These are phyloP conservation scores for Hypoxylon perforatum DNA, from an alignment of 495 filamentous ascomycete genomes.

Conservation along the genomic window DNA sequence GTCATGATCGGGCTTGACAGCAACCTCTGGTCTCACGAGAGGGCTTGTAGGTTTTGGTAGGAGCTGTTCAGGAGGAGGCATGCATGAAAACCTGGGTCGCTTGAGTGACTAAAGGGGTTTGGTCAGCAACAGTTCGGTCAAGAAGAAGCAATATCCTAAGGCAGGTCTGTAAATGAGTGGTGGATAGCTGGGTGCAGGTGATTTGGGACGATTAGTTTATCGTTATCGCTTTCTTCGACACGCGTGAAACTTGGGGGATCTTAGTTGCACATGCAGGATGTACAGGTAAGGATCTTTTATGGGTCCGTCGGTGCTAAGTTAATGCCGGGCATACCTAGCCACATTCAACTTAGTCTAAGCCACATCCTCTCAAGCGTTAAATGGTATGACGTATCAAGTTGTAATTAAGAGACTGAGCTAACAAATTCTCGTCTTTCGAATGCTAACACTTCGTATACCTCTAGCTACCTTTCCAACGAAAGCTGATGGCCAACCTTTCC, in stretches of 20 bases:
- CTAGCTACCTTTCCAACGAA: too few relatives aligned
- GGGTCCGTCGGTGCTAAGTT: too few relatives aligned
- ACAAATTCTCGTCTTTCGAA: too few relatives aligned
- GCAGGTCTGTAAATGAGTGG: neutral
- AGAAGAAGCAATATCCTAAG: neutral
- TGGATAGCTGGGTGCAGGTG: constrained; percentile 2
- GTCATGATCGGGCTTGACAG: constrained; percentile 42
- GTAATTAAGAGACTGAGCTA: too few relatives aligned
- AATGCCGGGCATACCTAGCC: too few relatives aligned
- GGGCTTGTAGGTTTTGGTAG: constrained; percentile 35
- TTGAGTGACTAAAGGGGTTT: neutral
- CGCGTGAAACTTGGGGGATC: constrained; percentile 25
- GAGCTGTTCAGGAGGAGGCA: constrained; percentile 46
- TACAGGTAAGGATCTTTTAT: neutral
- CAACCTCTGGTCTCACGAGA: constrained; percentile 35
- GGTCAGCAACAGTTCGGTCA: constrained; percentile 5
- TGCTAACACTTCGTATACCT: too few relatives aligned
- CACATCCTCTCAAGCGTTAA: too few relatives aligned
- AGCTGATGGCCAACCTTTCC: too few relatives aligned
- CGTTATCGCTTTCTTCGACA: constrained; percentile 40
- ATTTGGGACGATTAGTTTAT: constrained; percentile 28
- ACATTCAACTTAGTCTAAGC: too few relatives aligned
- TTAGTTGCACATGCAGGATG: constrained; percentile 8
- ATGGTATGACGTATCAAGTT: too few relatives aligned
- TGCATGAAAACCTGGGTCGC: constrained; percentile 37